Base-by-base conservation (phyloP, 2,329 filamentous ascomycete genomes). In the Botrytis aclada region DNA sequence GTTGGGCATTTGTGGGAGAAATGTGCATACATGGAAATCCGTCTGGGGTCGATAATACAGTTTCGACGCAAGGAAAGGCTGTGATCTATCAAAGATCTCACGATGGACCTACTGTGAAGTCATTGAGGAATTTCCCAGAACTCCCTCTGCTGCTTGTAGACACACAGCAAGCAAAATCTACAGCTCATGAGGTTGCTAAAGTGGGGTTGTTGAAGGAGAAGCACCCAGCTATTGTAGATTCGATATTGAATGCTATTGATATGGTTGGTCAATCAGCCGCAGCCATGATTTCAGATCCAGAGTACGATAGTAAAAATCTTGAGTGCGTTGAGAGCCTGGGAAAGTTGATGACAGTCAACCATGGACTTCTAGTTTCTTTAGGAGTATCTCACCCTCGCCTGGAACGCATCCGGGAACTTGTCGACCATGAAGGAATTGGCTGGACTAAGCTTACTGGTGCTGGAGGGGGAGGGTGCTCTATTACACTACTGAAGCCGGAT, bases 391-490 rank as follows among this genome's bases (percentile, higher is more conserved):
- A 99, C 82, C 97, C 96, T 0, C 91, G 94, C 64, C 87, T 99
- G 39, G 96, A 99, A 83, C 90, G 95, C 45, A 90, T 99, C 77
- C 90, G 96, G 75, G 95, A 97, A 83, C 85, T 99, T 39, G 92
- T 97, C 66, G 95, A 99, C 77, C 90, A 96, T 78, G 89, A 94
- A 72, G 92, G 92, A 58, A 92, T 98, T 72, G 96, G 96, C 43
- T 99, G 95, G 95, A 98, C 96, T 20, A 99, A 99, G 82, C 87
- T 99, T 73, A 99, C 96, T 0, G 96, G 96, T 47, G 96, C 96
- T 1, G 96, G 96, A 34, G 97, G 96, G 20, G 97, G 96, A 72
- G 96, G 96, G 4, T 98, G 97, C 82, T 95, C 95, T 4, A 98
- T 99, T 77, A 97, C 95, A 0, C 85, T 99, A 6, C 85, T 99